Evolutionary conservation across 1,284 basidiomycete genomes (phyloP).

Genomic region (Puccinia polysora): DNA sequence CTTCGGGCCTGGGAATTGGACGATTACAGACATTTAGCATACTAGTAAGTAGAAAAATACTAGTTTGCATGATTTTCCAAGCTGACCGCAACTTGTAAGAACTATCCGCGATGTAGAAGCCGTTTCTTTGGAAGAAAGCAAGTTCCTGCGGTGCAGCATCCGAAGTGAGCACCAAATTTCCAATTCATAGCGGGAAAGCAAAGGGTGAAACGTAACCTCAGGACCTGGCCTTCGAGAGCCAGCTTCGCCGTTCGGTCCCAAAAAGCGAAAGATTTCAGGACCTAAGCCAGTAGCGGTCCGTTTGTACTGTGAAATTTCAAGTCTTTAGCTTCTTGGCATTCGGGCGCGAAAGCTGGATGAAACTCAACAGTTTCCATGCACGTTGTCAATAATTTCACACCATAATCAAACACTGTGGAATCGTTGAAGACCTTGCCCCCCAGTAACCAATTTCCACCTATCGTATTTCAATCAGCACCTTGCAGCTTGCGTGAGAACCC

Average conservation of each 20-base stretch:
- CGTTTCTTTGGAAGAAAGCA: constrained; percentile 11
- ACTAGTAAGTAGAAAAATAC: too few relatives aligned
- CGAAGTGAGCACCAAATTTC: background rate
- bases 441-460: constrained; percentile 42
- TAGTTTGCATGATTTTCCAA: background rate
- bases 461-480: background rate
- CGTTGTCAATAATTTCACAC: constrained; percentile 6
- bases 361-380: constrained; percentile 39
- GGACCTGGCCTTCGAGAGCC: background rate
- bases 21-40: too few relatives aligned
- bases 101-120: constrained; percentile 17
- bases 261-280: constrained; percentile 33
- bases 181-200: background rate
- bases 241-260: constrained; percentile 15
- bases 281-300: constrained; percentile 32
- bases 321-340: background rate
- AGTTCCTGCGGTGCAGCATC: background rate
- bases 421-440: constrained; percentile 29
- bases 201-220: background rate
- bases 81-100: constrained; percentile 31
- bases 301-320: constrained; percentile 6
- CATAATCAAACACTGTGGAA: constrained; percentile 13
- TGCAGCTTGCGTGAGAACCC: background rate
- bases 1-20: constrained; percentile 18
- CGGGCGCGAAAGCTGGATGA: background rate